These are phyloP conservation scores for Pestalotiopsis sp. DNA, from an alignment of 2,329 filamentous ascomycete genomes.

Conservation along the genomic window DNA sequence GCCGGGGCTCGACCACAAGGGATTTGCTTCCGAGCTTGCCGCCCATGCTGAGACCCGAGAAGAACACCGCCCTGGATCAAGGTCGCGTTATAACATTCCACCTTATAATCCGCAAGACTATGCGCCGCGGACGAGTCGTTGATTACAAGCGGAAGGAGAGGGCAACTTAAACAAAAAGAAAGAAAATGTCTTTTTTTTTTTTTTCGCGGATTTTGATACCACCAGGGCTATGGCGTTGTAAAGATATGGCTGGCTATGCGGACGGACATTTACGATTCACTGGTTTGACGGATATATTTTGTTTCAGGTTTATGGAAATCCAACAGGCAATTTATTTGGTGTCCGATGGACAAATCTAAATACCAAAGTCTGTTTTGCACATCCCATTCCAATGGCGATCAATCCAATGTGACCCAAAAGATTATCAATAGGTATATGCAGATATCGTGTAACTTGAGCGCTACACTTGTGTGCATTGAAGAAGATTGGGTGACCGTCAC, in stretches of 20 bases:
- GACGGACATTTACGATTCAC: neutral
- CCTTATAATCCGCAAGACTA: constrained; percentile 21
- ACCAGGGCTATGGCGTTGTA: neutral
- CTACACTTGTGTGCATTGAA: neutral
- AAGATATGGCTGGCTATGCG: neutral
- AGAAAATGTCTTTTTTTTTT: neutral
- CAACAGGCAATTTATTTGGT: neutral
- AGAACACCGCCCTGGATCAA: constrained; percentile 39
- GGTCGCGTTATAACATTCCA: constrained; percentile 23
- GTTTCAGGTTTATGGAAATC: neutral
- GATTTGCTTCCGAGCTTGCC: constrained; percentile 45
- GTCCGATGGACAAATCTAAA: neutral
- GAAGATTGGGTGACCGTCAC: neutral
- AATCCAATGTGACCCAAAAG: neutral
- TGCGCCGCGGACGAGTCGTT: constrained; percentile 1
- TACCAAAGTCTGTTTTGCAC: neutral
- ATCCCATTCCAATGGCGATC: neutral
- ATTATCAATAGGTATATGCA: neutral
- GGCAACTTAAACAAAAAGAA: neutral
- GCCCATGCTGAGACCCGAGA: constrained; percentile 52
- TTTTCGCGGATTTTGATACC: neutral
- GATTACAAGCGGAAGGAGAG: neutral
- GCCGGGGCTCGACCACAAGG: constrained; percentile 43
- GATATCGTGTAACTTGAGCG: neutral
- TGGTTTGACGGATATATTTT: neutral